Evolutionary conservation across 2,329 filamentous ascomycete species (phyloP), one percentile per base, ranked within the genome.

Genomic region (Ceratocystis harringtonii): DNA sequence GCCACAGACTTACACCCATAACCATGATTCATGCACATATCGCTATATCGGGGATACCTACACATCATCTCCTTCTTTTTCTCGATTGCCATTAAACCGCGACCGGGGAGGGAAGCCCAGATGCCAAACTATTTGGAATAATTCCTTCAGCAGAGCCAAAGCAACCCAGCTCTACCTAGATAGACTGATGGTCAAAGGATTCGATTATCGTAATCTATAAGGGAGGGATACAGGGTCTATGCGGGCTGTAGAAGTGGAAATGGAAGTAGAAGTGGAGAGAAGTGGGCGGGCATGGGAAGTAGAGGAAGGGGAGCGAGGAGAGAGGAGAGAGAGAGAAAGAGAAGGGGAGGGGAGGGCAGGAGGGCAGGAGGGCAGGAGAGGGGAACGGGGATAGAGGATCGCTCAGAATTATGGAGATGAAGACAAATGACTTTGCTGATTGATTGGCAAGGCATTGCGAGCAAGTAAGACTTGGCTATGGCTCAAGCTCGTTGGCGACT

Each of bases 211-310:
- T 30, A 57, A 57, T 12, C 36, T 41, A 41, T 57, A 57, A 22
- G 52, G 52, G 30, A 57, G 52, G 52, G 52, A 57, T 57, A 57
- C 52, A 57, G 52, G 52, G 52, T 30, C 45, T 50, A 19, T 50
- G 45, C 45, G 45, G 45, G n/a, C 36, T 41, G 36, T 41, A 41
- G 36, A 41, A 41, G 36, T 41, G 36, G 36, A 41, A 41, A 41
- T 41, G 36, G 36, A 41, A 41, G 36, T 41, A 12, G 36, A 41
- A 41, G 36, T 41, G 36, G 36, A 41, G 36, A 41, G 36, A 41
- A 41, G 36, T 41, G 36, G 32, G 32, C 36, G 36, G 10, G 36
- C 10, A 41, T 41, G 36, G 36, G 10, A 10, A 36, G 32, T 0
- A 7, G 32, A 3, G 8, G 36, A 41, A 10, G 36, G 10, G 8